phyloP scores from a whole-genome alignment of 768 basidiomycete genomes.

The Asterophora lycoperdoides region DNA sequence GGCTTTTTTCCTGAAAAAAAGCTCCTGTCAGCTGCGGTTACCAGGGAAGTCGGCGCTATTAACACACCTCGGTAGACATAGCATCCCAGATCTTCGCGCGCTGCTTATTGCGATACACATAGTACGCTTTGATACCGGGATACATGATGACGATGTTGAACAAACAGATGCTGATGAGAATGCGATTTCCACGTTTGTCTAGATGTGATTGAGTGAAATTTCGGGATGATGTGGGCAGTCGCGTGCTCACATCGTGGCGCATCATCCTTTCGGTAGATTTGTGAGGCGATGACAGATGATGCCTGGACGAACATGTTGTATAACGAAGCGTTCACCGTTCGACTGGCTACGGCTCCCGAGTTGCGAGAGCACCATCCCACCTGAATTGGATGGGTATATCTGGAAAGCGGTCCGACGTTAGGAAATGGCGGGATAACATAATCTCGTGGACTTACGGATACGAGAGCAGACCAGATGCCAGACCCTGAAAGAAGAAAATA shows the following conservation, averaged over 20 bases:
- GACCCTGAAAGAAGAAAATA: slow-evolving; percentile 24
- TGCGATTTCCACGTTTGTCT: slow-evolving; percentile 57
- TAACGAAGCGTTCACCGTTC: slow-evolving; percentile 55
- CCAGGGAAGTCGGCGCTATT: too few relatives aligned
- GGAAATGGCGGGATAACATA: too few relatives aligned
- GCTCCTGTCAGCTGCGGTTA: neutral
- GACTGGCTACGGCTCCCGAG: slow-evolving; percentile 53
- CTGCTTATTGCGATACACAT: slow-evolving; percentile 54
- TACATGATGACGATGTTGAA: slow-evolving; percentile 52
- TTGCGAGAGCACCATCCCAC: slow-evolving; percentile 61
- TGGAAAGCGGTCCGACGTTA: slow-evolving; percentile 10
- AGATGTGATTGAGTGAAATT: neutral
- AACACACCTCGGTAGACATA: slow-evolving; percentile 43
- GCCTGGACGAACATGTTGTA: slow-evolving; percentile 58
- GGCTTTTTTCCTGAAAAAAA: slow-evolving; percentile 43
- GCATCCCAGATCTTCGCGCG: slow-evolving; percentile 52
- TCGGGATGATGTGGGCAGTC: neutral
- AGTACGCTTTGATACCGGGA: slow-evolving; percentile 50
- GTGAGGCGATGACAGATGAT: slow-evolving; percentile 39
- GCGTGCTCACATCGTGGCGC: slow-evolving; percentile 46
- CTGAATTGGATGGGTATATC: slow-evolving; percentile 49
- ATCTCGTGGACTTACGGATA: slow-evolving; percentile 32
- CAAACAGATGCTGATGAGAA: slow-evolving; percentile 47
- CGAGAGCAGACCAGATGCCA: slow-evolving; percentile 41
- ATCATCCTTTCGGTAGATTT: slow-evolving; percentile 57